Evolutionary conservation across 495 filamentous ascomycete species (phyloP).

Genomic region (Entonaema liquescens): DNA sequence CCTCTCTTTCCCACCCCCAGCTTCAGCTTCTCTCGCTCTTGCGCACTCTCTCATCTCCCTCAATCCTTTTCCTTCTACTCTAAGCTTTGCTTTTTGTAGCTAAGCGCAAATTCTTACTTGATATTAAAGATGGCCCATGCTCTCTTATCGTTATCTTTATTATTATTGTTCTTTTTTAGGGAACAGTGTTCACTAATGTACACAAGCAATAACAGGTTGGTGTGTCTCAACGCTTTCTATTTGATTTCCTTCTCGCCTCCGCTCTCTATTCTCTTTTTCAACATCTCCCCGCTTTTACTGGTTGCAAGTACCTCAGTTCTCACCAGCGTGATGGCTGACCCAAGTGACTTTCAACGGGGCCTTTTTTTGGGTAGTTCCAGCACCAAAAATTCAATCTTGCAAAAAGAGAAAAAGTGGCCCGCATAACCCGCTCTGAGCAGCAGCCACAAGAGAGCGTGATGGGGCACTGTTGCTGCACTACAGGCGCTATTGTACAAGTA

Average conservation of each 20-base stretch:
- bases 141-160: constrained; percentile 38
- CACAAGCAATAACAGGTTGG: constrained; percentile 38
- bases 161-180: constrained; percentile 29
- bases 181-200: constrained; percentile 32
- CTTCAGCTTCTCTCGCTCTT: constrained; percentile 2
- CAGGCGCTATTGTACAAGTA: constrained; percentile 27
- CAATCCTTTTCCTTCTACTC: background rate
- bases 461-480: constrained; percentile 40
- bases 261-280: constrained; percentile 31
- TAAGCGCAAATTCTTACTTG: constrained; percentile 25
- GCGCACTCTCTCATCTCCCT: constrained; percentile 3
- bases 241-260: constrained; percentile 46
- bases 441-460: constrained; percentile 32
- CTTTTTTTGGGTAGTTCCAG: constrained; percentile 36
- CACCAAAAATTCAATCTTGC: constrained; percentile 24
- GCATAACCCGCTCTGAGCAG: constrained; percentile 22
- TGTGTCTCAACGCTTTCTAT: constrained; percentile 44
- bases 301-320: constrained; percentile 29
- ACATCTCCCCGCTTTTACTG: constrained; percentile 31
- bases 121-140: constrained; percentile 26
- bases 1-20: constrained; percentile 24
- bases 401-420: constrained; percentile 11
- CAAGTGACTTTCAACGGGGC: constrained; percentile 32
- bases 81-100: constrained; percentile 23
- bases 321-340: constrained; percentile 23